A percentile compares a stretch with the other conserved stretches of the same genome.
phyloP scores from a whole-genome alignment of 768 basidiomycete species.

The Pleurotus eryngii region DNA sequence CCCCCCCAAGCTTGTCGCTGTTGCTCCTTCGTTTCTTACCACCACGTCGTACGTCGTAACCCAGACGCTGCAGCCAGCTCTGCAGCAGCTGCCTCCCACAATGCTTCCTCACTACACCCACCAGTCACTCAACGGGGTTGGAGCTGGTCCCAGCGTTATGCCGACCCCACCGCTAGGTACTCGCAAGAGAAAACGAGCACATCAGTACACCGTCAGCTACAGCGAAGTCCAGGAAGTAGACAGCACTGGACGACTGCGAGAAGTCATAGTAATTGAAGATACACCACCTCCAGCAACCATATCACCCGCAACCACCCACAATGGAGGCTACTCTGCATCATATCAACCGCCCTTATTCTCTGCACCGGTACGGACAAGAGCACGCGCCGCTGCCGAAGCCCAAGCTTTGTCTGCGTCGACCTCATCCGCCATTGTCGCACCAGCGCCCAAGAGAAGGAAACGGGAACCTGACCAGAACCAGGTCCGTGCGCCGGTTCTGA shows the following conservation, averaged over 20 bases:
- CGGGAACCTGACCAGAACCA: constrained; percentile 79
- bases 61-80: constrained; percentile 69
- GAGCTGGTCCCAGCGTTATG: constrained; percentile 57
- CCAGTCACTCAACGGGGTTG: constrained; percentile 45
- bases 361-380: constrained; percentile 79
- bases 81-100: constrained; percentile 60
- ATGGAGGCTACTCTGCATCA: constrained; percentile 69
- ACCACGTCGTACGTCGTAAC: constrained; percentile 51
- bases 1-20: constrained; percentile 28
- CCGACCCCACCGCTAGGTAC: constrained; percentile 69
- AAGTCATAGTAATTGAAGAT: constrained; percentile 92
- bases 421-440: constrained; percentile 57
- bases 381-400: constrained; percentile 83
- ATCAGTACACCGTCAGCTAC: constrained; percentile 81
- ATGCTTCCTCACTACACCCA: constrained; percentile 66
- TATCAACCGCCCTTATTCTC: constrained; percentile 76
- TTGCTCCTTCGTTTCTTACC: constrained; percentile 30
- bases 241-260: constrained; percentile 68
- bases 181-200: constrained; percentile 81
- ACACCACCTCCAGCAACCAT: constrained; percentile 76
- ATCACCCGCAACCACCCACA: constrained; percentile 71
- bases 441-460: constrained; percentile 81
- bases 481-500: constrained; percentile 61
- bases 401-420: constrained; percentile 71
- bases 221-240: constrained; percentile 89